Conservation (phyloP, 192 early-diverging fungal genomes). For the Polychytrium aggregatum region DNA sequence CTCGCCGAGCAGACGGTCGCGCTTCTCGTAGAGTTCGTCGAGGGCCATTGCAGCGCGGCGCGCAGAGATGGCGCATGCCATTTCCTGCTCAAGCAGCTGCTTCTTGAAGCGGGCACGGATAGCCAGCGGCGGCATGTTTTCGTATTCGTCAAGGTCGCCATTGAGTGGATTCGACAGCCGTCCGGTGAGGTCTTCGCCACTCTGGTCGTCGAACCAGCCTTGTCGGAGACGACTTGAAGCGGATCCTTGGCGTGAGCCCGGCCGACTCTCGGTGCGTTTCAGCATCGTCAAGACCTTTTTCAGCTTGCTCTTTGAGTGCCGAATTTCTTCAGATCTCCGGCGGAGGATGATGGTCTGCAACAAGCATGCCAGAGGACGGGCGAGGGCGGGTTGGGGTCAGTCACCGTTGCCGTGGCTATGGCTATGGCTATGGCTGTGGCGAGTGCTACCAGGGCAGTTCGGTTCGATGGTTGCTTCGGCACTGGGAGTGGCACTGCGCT, state of each 20-base stretch:
- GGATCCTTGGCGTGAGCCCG: not conserved
- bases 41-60: conserved; percentile 22
- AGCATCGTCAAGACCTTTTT: conserved; percentile 21
- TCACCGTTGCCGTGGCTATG: no score
- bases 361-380: no score
- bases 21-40: conserved; percentile 12
- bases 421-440: no score
- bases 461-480: no score
- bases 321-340: conserved; percentile 42
- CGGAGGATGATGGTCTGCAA: conserved; percentile 47
- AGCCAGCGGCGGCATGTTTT: conserved; percentile 9
- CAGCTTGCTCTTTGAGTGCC: conserved; percentile 19
- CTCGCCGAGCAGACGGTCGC: conserved; percentile 25
- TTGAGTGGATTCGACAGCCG: no score
- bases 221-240: not conserved
- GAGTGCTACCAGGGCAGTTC: no score
- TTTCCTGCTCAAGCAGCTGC: conserved; percentile 40
- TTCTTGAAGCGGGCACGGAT: conserved; percentile 32
- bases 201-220: no score
- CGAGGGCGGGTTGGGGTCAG: no score
- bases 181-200: no score
- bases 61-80: conserved; percentile 15
- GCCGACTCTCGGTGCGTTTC: conserved; percentile 17
- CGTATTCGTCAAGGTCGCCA: no score
- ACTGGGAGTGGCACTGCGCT: no score